phyloP scores from a whole-genome alignment of 2,329 filamentous ascomycete species.

The Xylaria sp. region DNA sequence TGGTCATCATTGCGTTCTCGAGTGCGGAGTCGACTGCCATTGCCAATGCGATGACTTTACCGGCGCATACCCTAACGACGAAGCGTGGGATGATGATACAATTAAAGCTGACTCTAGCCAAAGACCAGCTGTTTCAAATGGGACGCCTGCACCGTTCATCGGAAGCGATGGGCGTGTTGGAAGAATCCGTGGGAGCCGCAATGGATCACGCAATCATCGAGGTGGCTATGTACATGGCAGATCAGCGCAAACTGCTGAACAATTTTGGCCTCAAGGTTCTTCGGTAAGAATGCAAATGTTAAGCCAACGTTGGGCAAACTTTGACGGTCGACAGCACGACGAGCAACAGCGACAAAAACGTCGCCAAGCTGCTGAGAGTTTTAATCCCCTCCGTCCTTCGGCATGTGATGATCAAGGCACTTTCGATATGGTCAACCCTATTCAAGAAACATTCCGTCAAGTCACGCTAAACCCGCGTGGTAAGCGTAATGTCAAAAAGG shows the following conservation, averaged over 20 bases:
- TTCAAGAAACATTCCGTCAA: slow-evolving; percentile 42
- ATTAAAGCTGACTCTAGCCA: background rate
- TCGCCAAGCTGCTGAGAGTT: background rate
- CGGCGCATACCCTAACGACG: slow-evolving; percentile 45
- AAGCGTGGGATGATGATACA: slow-evolving; percentile 31
- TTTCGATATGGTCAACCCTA: slow-evolving; percentile 6
- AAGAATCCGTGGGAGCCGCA: slow-evolving; percentile 12
- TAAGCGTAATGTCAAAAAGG: slow-evolving; percentile 36
- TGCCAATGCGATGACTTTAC: slow-evolving; percentile 46
- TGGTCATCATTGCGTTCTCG: slow-evolving; percentile 43
- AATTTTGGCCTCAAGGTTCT: background rate
- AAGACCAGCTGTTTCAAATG: slow-evolving; percentile 4
- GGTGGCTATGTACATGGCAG: slow-evolving; percentile 22
- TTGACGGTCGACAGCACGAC: slow-evolving; percentile 42
- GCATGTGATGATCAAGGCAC: background rate
- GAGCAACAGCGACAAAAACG: slow-evolving; percentile 23
- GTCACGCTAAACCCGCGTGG: slow-evolving; percentile 41
- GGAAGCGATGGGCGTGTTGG: slow-evolving; percentile 26
- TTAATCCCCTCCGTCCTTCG: background rate
- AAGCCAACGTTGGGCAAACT: slow-evolving; percentile 32
- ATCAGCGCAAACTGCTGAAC: background rate
- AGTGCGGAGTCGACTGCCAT: slow-evolving; percentile 45
- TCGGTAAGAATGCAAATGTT: slow-evolving; percentile 5
- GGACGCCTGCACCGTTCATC: slow-evolving; percentile 26
- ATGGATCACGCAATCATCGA: slow-evolving; percentile 18